phyloP scores from a whole-genome alignment of 495 filamentous ascomycete species.

The Penicillium turbatum region DNA sequence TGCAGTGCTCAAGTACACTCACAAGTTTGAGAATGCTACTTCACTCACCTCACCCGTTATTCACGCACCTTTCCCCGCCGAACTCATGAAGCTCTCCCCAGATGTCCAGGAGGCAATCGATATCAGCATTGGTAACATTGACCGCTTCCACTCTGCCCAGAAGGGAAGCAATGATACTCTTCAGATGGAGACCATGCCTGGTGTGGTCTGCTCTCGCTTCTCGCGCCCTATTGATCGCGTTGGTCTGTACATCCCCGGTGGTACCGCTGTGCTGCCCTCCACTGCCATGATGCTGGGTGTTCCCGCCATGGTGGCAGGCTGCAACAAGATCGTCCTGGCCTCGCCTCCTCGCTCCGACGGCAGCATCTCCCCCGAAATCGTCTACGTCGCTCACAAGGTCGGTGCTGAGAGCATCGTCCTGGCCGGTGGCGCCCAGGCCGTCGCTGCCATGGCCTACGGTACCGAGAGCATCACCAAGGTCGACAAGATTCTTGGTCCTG shows the following conservation, averaged over 20 bases:
- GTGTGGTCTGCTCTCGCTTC: slow-evolving; percentile 91
- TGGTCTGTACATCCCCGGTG: slow-evolving; percentile 91
- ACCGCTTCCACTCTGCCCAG: slow-evolving; percentile 88
- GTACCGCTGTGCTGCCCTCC: slow-evolving; percentile 91
- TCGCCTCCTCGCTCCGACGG: slow-evolving; percentile 89
- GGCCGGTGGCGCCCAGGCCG: slow-evolving; percentile 93
- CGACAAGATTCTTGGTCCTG: slow-evolving; percentile 96
- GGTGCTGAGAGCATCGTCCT: slow-evolving; percentile 93
- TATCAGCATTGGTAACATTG: slow-evolving; percentile 86
- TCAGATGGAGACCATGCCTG: slow-evolving; percentile 92
- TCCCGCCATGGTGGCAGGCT: slow-evolving; percentile 96
- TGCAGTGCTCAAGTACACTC: slow-evolving; percentile 83
- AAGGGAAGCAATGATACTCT: slow-evolving; percentile 69
- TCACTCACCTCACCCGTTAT: slow-evolving; percentile 85
- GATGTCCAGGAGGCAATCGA: slow-evolving; percentile 92
- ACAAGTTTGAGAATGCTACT: slow-evolving; percentile 94
- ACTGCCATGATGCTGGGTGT: slow-evolving; percentile 98
- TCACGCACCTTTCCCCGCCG: slow-evolving; percentile 75
- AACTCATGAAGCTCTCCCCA: slow-evolving; percentile 75
- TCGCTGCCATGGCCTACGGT: slow-evolving; percentile 69
- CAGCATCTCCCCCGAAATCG: slow-evolving; percentile 89
- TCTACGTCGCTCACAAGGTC: slow-evolving; percentile 96
- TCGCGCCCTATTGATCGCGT: slow-evolving; percentile 88
- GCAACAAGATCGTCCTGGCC: slow-evolving; percentile 88
- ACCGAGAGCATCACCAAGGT: slow-evolving; percentile 81